Evolutionary conservation across 768 basidiomycete genomes (phyloP).

Genomic region (Termitomyces sp.): DNA sequence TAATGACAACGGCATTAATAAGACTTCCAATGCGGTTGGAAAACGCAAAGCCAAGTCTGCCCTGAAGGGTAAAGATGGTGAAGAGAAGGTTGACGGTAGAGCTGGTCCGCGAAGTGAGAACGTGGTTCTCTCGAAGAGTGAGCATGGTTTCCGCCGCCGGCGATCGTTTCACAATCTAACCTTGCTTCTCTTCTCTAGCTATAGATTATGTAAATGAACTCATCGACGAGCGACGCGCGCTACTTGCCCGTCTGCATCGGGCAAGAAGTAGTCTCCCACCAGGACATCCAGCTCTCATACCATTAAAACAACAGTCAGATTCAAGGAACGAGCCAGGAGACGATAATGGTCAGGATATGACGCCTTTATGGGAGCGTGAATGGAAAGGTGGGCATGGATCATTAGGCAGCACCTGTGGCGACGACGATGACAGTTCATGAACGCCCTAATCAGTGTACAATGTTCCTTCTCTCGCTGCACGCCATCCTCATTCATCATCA

Average conservation of each 20-base stretch:
- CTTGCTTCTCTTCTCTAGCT: slow-evolving; percentile 36
- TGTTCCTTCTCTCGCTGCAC: background rate
- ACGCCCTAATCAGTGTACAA: background rate
- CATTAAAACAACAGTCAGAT: slow-evolving; percentile 17
- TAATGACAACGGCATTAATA: slow-evolving; percentile 14
- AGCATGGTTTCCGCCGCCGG: slow-evolving; percentile 22
- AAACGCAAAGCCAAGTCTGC: slow-evolving; percentile 44
- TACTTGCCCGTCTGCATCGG: slow-evolving; percentile 53
- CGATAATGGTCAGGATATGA: slow-evolving; percentile 3
- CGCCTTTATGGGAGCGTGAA: slow-evolving; percentile 71
- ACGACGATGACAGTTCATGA: slow-evolving; percentile 29
- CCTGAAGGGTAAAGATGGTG: slow-evolving; percentile 35
- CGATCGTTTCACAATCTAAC: background rate
- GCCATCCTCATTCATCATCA: background rate
- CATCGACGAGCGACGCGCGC: slow-evolving; percentile 48
- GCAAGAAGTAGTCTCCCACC: slow-evolving; percentile 54
- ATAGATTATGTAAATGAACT: slow-evolving; percentile 80
- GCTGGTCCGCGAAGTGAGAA: slow-evolving; percentile 91
- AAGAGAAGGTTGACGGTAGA: slow-evolving; percentile 68
- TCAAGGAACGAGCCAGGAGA: slow-evolving; percentile 14
- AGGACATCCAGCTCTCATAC: slow-evolving; percentile 51
- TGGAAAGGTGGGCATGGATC: slow-evolving; percentile 74
- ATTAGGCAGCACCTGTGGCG: slow-evolving; percentile 38
- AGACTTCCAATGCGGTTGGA: slow-evolving; percentile 17
- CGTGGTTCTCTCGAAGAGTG: slow-evolving; percentile 83